A percentile compares a stretch with the other conserved stretches of the same genome.
These are phyloP conservation scores for Tetrahymena elliotti DNA, from an alignment of 73 alveolate genomes.

Conservation along the genomic window DNA sequence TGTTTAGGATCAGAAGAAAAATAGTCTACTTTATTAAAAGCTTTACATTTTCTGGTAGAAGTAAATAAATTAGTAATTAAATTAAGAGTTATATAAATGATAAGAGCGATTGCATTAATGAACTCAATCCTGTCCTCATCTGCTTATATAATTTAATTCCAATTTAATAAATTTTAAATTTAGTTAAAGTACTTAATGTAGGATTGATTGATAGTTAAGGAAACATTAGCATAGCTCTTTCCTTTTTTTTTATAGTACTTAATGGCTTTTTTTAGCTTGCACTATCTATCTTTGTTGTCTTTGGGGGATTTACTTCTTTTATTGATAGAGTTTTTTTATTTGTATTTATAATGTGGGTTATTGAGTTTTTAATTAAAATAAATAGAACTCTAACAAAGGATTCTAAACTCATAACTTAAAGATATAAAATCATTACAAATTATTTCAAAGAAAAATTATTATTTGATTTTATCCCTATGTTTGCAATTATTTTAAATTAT, in stretches of 20 bases:
- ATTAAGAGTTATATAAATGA: background rate
- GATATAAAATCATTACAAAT: background rate
- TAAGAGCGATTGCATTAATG: background rate
- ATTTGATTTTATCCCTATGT: background rate
- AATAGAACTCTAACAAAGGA: background rate
- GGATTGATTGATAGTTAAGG: background rate
- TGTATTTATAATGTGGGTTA: background rate
- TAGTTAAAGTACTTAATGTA: background rate
- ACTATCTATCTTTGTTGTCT: background rate
- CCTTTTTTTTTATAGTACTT: background rate
- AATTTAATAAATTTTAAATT: too few relatives aligned
- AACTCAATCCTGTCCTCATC: too few relatives aligned
- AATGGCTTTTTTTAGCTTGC: background rate
- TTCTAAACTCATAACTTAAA: background rate
- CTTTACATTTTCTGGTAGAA: background rate
- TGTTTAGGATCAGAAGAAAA: background rate
- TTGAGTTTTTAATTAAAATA: background rate
- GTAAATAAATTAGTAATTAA: too few relatives aligned
- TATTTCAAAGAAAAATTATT: background rate
- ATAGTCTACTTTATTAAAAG: too few relatives aligned
- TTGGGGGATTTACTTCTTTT: background rate
- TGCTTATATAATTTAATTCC: background rate
- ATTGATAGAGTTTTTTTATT: background rate
- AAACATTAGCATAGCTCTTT: background rate
- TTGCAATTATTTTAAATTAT: background rate